Evolutionary conservation across 306 rosid genomes (phyloP).

Genomic region (Trifolium fragiferum): DNA sequence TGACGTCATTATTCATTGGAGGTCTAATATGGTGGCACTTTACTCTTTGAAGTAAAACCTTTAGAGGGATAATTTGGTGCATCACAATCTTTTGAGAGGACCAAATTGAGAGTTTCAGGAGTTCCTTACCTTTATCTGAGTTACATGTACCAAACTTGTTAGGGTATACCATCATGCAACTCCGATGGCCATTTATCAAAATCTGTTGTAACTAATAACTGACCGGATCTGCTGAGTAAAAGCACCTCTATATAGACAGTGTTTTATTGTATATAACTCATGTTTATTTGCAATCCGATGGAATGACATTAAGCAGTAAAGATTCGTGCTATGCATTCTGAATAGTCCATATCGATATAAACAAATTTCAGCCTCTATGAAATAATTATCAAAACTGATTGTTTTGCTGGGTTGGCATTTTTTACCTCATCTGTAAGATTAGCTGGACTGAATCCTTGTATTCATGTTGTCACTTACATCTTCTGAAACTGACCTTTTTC

Average conservation of each 20-base stretch:
- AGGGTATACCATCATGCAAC: neutral
- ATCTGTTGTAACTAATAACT: too few species aligned
- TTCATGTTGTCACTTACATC: neutral
- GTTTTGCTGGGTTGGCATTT: constrained; percentile 5
- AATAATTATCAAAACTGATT: neutral
- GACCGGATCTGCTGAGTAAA: too few species aligned
- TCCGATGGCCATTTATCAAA: neutral
- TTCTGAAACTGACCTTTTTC: constrained; percentile 27
- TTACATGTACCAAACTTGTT: neutral
- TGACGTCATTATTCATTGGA: neutral
- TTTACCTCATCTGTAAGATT: neutral
- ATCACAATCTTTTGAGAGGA: neutral
- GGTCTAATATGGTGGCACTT: neutral
- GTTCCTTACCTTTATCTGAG: constrained; percentile 6
- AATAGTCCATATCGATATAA: neutral
- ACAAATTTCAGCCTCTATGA: neutral
- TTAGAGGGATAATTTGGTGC: neutral
- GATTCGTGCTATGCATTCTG: too few species aligned
- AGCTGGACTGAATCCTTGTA: constrained; percentile 15
- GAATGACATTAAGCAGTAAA: too few species aligned
- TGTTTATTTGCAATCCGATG: too few species aligned
- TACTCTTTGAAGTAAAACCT: neutral
- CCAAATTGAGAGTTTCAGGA: neutral
- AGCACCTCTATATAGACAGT: too few species aligned
- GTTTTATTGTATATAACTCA: too few species aligned